Evolutionary conservation across 2,329 filamentous ascomycete species (phyloP).

Genomic region (Fusarium tuaranense): DNA sequence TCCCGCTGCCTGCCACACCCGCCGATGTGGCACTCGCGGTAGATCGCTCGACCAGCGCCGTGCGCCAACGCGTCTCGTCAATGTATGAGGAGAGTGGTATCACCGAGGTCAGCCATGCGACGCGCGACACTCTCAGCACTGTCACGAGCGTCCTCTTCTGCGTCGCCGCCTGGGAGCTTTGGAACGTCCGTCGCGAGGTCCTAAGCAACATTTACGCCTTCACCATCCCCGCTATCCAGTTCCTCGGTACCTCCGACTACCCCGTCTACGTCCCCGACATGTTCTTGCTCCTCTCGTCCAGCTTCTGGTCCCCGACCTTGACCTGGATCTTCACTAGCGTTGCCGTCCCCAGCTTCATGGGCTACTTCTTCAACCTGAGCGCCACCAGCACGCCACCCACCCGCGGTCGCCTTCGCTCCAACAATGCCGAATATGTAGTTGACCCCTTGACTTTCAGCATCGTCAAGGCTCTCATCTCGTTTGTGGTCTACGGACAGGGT

Average conservation of each 20-base stretch:
- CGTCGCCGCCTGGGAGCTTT: slow-evolving; percentile 77
- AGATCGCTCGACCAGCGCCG: slow-evolving; percentile 75
- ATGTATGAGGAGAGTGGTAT: slow-evolving; percentile 76
- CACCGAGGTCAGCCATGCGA: slow-evolving; percentile 71
- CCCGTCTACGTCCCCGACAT: slow-evolving; percentile 82
- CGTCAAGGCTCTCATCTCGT: slow-evolving; percentile 84
- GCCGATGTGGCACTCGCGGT: slow-evolving; percentile 81
- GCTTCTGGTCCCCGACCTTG: slow-evolving; percentile 86
- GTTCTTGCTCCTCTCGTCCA: slow-evolving; percentile 78
- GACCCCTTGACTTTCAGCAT: slow-evolving; percentile 94
- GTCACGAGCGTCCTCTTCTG: slow-evolving; percentile 78
- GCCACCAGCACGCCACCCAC: slow-evolving; percentile 57
- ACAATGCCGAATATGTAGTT: slow-evolving; percentile 67
- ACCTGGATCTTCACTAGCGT: slow-evolving; percentile 82
- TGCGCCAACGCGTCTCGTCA: slow-evolving; percentile 74
- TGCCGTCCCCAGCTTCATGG: slow-evolving; percentile 75
- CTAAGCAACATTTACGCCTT: slow-evolving; percentile 79
- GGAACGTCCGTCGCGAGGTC: slow-evolving; percentile 75
- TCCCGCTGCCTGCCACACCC: slow-evolving; percentile 84
- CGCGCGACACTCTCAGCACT: slow-evolving; percentile 78
- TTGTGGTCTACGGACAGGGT: slow-evolving; percentile 80
- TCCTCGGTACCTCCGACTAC: slow-evolving; percentile 67
- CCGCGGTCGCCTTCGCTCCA: slow-evolving; percentile 57
- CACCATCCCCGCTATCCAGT: slow-evolving; percentile 72
- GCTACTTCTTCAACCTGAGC: slow-evolving; percentile 93